These are phyloP conservation scores for Zymoseptoria pseudotritici DNA, from an alignment of 2,329 filamentous ascomycete species.

Conservation along the genomic window DNA sequence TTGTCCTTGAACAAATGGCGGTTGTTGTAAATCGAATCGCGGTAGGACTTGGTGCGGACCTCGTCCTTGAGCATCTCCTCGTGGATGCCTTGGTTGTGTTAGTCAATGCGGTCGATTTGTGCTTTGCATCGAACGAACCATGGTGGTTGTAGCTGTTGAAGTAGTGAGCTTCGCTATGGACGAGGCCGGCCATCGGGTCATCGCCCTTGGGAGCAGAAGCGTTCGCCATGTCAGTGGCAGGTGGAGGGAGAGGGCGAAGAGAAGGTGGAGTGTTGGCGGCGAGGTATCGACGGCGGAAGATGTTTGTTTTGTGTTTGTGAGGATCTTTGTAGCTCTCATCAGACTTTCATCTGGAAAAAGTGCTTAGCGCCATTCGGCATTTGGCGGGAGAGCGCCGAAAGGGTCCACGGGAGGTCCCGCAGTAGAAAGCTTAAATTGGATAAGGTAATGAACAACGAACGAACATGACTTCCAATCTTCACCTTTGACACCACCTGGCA, in stretches of 20 bases:
- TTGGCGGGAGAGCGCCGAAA: neutral
- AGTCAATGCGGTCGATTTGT: slow-evolving; percentile 20
- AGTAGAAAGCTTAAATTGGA: neutral
- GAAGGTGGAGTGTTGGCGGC: neutral
- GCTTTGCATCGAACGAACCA: slow-evolving; percentile 53
- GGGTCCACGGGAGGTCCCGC: neutral
- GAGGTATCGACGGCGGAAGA: neutral
- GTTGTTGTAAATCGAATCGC: slow-evolving; percentile 96
- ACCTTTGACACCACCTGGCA: neutral
- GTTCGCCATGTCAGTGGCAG: slow-evolving; percentile 2
- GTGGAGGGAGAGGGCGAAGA: neutral
- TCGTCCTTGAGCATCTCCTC: slow-evolving; percentile 95
- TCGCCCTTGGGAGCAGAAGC: slow-evolving; percentile 7
- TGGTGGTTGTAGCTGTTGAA: slow-evolving; percentile 99
- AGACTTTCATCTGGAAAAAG: neutral
- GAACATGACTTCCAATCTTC: neutral
- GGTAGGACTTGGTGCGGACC: slow-evolving; percentile 91
- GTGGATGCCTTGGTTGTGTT: slow-evolving; percentile 62
- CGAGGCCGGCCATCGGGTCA: slow-evolving; percentile 56
- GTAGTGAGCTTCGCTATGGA: slow-evolving; percentile 96
- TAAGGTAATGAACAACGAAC: neutral
- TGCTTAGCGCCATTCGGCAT: neutral
- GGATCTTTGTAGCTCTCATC: neutral
- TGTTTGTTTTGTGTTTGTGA: neutral
- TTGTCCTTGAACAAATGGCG: slow-evolving; percentile 88